Base-by-base conservation (phyloP, 2,329 filamentous ascomycete genomes). In the Lachnum nothofagi region DNA sequence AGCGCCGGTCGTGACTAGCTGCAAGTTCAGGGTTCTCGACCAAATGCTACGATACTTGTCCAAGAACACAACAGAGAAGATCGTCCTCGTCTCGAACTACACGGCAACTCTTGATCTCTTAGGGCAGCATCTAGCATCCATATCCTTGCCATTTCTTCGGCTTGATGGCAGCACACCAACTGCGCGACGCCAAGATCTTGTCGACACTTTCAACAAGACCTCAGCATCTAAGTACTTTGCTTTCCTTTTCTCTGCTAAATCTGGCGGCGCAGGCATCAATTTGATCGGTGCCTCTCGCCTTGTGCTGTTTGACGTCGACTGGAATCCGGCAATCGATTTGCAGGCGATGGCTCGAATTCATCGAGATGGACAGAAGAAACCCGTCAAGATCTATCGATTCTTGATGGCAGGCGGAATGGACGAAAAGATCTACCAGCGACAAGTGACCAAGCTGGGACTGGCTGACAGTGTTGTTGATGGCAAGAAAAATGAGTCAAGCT, bases 301-400 rank as follows among this genome's bases (percentile, higher is more conserved):
- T 2, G 70, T 88, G 4, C 76, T 88, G 1, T 88, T 86, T 58
- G 85, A 88, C 57, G 78, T 85, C 7, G 85, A 88, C 66, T 88
- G 85, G 85, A 88, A 88, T 59, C 85, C 85, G 1, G 82, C 83
- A 0, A 85, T 81, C 0, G 85, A 88, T 59, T 69, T 85, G 17
- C 85, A 88, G 63, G 84, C 85, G 6, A 87, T 88, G 82, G 85
- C 83, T 10, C 79, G 85, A 12, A 84, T 88, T 40, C 83, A 88
- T 62, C 77, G 85, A 42, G 83, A 87, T 57, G 85, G 85, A 0
- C 85, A 88, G 62, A 85, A 82, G 63, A 68, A 73, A 9, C 78
- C 78, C 3, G 85, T 83, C 53, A 79, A 78, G 47, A 86, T 88
- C 50, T 88, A 88, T 59, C 74, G 85, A 5, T 72, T 88, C 48